phyloP scores from a whole-genome alignment of 108 stramenopile genomes.

The Aurantiochytrium sp. region DNA sequence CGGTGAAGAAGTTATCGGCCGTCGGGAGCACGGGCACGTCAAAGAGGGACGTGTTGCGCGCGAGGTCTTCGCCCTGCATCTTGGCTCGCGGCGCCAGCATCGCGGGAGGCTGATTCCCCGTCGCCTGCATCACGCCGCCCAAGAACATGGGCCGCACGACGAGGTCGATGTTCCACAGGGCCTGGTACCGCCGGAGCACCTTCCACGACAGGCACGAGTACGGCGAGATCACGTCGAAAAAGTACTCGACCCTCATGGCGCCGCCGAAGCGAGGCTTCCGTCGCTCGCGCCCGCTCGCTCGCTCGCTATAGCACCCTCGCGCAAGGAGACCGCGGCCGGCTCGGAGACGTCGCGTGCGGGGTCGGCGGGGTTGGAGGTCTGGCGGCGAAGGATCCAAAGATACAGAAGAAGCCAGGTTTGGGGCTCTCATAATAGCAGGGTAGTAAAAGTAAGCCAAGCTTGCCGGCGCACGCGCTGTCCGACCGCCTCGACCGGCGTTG shows the following conservation, averaged over 20 bases:
- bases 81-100: neutral
- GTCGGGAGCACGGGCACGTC: neutral
- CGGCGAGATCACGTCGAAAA: slow-evolving; percentile 16
- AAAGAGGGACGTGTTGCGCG: neutral
- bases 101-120: slow-evolving; percentile 12
- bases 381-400: too few relatives aligned
- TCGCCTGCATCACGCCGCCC: slow-evolving; percentile 11
- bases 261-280: too few relatives aligned
- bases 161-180: neutral
- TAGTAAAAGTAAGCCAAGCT: too few relatives aligned
- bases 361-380: too few relatives aligned
- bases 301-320: too few relatives aligned
- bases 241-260: slow-evolving; percentile 1
- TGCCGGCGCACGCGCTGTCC: too few relatives aligned
- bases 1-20: neutral
- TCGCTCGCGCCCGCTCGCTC: too few relatives aligned
- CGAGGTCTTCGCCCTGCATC: neutral
- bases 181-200: neutral
- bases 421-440: too few relatives aligned
- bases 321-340: too few relatives aligned
- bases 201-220: neutral
- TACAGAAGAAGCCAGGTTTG: too few relatives aligned
- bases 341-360: too few relatives aligned
- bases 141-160: neutral
- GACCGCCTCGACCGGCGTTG: too few relatives aligned